A percentile compares a stretch with the other conserved stretches of the same genome.
These are phyloP conservation scores for Laetiporus sulphureus DNA, from an alignment of 1,284 basidiomycete genomes.

Conservation along the genomic window DNA sequence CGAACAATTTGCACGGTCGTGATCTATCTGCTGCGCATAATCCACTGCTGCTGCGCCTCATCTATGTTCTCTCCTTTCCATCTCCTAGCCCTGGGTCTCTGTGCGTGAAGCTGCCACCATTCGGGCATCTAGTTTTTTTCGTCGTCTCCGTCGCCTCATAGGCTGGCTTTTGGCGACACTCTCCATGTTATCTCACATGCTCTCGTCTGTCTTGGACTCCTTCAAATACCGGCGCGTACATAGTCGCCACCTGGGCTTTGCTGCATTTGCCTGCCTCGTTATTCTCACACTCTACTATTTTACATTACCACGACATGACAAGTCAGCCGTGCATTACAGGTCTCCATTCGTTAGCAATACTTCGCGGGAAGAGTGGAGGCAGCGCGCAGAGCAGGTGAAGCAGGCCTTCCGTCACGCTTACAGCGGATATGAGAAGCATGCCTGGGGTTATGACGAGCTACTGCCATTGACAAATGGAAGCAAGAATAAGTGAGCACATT, in stretches of 20 bases:
- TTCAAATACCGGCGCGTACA: constrained; percentile 17
- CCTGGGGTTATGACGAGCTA: constrained; percentile 57
- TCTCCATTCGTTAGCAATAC: neutral
- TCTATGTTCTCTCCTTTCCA: neutral
- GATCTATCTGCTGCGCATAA: neutral
- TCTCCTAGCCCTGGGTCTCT: no score
- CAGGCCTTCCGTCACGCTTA: constrained; percentile 61
- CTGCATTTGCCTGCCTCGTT: constrained; percentile 18
- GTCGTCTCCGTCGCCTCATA: neutral
- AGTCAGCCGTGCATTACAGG: neutral
- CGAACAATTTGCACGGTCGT: no score
- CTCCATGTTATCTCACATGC: neutral
- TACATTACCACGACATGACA: constrained; percentile 11
- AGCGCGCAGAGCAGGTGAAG: constrained; percentile 50
- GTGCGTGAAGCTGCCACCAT: neutral
- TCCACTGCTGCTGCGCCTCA: neutral
- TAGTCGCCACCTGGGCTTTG: constrained; percentile 22
- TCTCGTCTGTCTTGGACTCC: neutral
- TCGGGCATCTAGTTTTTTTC: neutral
- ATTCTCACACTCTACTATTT: constrained; percentile 18
- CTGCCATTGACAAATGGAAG: constrained; percentile 40
- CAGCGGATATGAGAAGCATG: constrained; percentile 49
- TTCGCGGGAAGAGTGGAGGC: constrained; percentile 35
- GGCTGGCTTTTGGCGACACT: neutral
- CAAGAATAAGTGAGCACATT: constrained; percentile 43